phyloP scores from a whole-genome alignment of 2,329 filamentous ascomycete genomes.

The Clonostachys rosea region DNA sequence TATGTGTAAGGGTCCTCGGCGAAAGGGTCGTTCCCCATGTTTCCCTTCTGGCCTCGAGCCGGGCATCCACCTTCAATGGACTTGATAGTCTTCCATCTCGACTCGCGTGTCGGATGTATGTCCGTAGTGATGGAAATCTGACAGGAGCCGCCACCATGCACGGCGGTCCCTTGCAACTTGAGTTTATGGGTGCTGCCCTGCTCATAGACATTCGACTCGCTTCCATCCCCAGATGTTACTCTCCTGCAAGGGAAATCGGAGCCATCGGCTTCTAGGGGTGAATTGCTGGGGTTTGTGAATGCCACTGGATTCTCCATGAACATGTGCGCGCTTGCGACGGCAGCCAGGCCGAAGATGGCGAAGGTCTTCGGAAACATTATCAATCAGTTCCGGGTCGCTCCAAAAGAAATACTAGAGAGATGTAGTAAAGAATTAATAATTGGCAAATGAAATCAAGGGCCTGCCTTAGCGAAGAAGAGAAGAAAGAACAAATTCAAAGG shows the following conservation, averaged over 20 bases:
- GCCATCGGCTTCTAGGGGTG: constrained; percentile 57
- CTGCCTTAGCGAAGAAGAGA: too few species aligned
- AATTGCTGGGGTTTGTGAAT: constrained; percentile 49
- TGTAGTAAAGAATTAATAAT: too few species aligned
- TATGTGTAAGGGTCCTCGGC: constrained; percentile 50
- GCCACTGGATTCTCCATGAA: constrained; percentile 65
- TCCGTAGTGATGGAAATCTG: constrained; percentile 89
- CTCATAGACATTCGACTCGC: constrained; percentile 49
- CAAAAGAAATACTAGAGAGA: too few species aligned
- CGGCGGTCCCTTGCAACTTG: constrained; percentile 64
- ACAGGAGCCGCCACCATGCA: constrained; percentile 89
- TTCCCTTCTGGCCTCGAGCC: constrained; percentile 48
- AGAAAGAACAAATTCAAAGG: too few species aligned
- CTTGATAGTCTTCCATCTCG: constrained; percentile 83
- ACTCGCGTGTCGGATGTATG: constrained; percentile 56
- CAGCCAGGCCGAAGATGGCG: constrained; percentile 50
- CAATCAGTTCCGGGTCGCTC: too few species aligned
- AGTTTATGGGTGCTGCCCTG: constrained; percentile 40
- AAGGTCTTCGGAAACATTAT: constrained; percentile 44
- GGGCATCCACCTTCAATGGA: constrained; percentile 86
- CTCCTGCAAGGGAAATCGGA: constrained; percentile 81
- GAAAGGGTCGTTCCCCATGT: constrained; percentile 44
- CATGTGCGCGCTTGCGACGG: constrained; percentile 70
- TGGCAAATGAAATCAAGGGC: too few species aligned
- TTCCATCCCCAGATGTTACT: constrained; percentile 21